Base-by-base conservation (phyloP, 1,284 basidiomycete genomes). In the Puccinia brachypodii region DNA sequence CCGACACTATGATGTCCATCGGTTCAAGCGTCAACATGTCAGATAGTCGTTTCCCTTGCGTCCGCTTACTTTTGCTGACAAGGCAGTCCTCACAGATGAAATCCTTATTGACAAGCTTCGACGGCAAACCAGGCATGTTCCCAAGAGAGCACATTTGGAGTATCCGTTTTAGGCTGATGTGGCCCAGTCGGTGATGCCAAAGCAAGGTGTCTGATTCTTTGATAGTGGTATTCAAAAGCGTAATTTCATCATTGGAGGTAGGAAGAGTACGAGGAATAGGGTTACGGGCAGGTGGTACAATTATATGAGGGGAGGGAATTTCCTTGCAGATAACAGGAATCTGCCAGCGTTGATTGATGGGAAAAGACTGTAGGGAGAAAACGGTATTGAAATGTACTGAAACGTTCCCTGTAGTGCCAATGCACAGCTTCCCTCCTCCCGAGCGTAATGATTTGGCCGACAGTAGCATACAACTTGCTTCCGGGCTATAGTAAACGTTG, bases 21-120 rank as follows among this genome's bases (percentile, higher is more conserved):
- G 76, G 64, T 11, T 44, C 6, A 11, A 60, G 19, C 14, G n/a
- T 13, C 28, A 1, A 2, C 13, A 60, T n/a, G 2, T 56, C 44
- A 2, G 73, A 50, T 3, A 42, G 8, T 7, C 50, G 77, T 16
- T 38, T 58, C 2, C 28, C 60, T n/a, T 36, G 11, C 11, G 1
- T 2, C 3, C 36, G 33, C 9, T 56, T 38, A 16, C 58, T 74
- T 31, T 81, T 81, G 58, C 56, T 74, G 22, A 47, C 14, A 14
- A 74, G 28, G 25, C 53, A 81, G 47, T 56, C 69, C 28, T 80
- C 56, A 33, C 77, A 80, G n/a, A 69, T 47, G 42, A 79, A 69
- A n/a, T 60, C 36, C n/a, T 56, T 68, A 31, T 60, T 72, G 3
- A 36, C 31, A 2, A 72, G 25, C 22, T n/a, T 56, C 6, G 2